A percentile compares a stretch with the other conserved stretches of the same genome.
Evolutionary conservation across 1,284 basidiomycete genomes (phyloP).

Genomic region (Apiotrichum sp.): DNA sequence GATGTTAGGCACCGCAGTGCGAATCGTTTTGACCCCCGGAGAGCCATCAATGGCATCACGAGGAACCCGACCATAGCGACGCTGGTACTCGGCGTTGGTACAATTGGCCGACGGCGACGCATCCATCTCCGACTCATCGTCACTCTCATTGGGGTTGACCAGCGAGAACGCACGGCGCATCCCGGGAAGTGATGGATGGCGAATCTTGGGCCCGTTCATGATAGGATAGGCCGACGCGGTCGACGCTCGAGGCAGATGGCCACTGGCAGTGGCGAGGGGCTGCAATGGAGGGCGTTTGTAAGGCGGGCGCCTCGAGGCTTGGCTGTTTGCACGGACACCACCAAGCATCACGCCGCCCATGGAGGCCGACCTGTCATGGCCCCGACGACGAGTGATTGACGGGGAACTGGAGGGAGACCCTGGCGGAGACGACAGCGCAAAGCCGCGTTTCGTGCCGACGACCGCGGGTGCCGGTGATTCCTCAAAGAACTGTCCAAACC

Average conservation of each 20-base stretch:
- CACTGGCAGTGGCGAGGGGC: slow-evolving; percentile 10
- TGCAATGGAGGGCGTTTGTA: slow-evolving; percentile 31
- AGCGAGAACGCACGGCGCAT: slow-evolving; percentile 47
- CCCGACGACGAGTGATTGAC: slow-evolving; percentile 34
- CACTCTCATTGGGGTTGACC: slow-evolving; percentile 37
- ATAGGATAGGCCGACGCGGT: slow-evolving; percentile 37
- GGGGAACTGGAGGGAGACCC: slow-evolving; percentile 41
- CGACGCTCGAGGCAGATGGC: background rate
- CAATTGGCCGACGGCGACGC: slow-evolving; percentile 31
- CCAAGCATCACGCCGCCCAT: slow-evolving; percentile 35
- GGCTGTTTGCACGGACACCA: slow-evolving; percentile 16
- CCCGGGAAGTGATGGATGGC: slow-evolving; percentile 9
- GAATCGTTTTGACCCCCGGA: slow-evolving; percentile 27
- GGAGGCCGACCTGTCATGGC: slow-evolving; percentile 31
- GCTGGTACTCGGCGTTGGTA: slow-evolving; percentile 27
- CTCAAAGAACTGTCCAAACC: slow-evolving; percentile 43
- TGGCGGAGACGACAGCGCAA: slow-evolving; percentile 31
- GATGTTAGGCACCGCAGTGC: background rate
- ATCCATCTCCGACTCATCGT: slow-evolving; percentile 38
- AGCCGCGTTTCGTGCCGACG: slow-evolving; percentile 29
- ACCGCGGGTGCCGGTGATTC: slow-evolving; percentile 34
- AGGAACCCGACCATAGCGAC: slow-evolving; percentile 23
- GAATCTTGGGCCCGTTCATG: slow-evolving; percentile 24
- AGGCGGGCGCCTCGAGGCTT: slow-evolving; percentile 25
- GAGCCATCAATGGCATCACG: slow-evolving; percentile 33